Evolutionary conservation across 768 basidiomycete genomes (phyloP), one percentile per base, ranked within the genome.

Genomic region (Jaapia argillacea): DNA sequence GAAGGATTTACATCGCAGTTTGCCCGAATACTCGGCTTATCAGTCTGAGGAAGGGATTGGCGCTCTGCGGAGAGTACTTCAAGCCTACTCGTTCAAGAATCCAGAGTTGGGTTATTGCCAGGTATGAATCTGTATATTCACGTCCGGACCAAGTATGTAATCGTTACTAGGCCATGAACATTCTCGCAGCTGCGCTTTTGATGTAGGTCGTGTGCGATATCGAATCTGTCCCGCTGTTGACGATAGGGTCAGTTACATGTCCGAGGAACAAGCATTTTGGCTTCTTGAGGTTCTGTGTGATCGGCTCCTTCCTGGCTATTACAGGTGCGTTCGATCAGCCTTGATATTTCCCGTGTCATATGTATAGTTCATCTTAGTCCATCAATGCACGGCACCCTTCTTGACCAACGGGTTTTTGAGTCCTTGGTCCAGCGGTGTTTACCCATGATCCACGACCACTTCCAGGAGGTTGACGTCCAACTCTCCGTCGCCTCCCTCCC

Each of bases 241-340:
- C 28, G 4, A 25, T 24, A 5, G n/a, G n/a, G n/a, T n/a, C 52
- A 98, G 93, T 48, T 99, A 97, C 60, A 91, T 96, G 90, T 94
- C 91, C 2, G 96, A 99, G 62, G 96, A 98, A 53, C 94, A 98
- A 60, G 83, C 93, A 7, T 99, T 99, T 60, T 98, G 93, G 93
- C 69, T 97, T 4, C 71, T 99, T 4, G 88, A 93, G 55, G 89
- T 97, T 1, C 71, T 99, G 4, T 98, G 96, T 52, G 90, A 93
- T 54, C 79, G 94, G 12, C 76, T 98, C 22, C 68, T 99, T 22
- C 96, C 96, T 3, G 94, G 94, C n/a, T 97, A 97, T 62, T 97
- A 96, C 59, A 83, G 85, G 92, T 92, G 40, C 48, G 78, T 62
- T 39, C 35, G 20, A 37, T n/a, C n/a, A n/a, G n/a, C n/a, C n/a